phyloP scores from a whole-genome alignment of 345 rosid species.

The Orychophragmus violaceus region DNA sequence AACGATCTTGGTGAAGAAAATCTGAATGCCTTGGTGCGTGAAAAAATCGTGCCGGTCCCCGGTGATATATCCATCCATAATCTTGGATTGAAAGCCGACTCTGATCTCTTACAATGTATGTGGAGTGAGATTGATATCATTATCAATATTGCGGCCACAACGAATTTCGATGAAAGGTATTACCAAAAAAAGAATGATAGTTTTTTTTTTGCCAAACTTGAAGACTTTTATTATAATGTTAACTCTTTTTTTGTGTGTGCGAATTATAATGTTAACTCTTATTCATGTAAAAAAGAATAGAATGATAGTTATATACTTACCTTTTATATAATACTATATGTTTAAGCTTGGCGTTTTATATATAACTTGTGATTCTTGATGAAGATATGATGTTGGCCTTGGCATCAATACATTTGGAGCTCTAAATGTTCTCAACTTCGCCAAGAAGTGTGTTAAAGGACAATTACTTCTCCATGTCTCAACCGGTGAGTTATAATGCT shows the following conservation, averaged over 20 bases:
- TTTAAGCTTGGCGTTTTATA: too few species aligned
- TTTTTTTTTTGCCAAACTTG: too few species aligned
- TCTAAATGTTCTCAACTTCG: slow-evolving; percentile 30
- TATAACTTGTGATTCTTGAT: not conserved
- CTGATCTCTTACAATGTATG: slow-evolving; percentile 37
- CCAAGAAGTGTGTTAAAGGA: slow-evolving; percentile 26
- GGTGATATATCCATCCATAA: slow-evolving; percentile 53
- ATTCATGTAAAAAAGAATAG: too few species aligned
- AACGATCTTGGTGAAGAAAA: slow-evolving; percentile 39
- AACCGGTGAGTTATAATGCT: slow-evolving; percentile 25
- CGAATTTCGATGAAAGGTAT: slow-evolving; percentile 79
- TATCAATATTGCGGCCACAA: slow-evolving; percentile 68
- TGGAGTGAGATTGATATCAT: slow-evolving; percentile 45
- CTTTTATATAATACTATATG: not conserved
- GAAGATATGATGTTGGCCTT: slow-evolving; percentile 31
- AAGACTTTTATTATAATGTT: too few species aligned
- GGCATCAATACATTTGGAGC: slow-evolving; percentile 33
- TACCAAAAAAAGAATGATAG: not conserved
- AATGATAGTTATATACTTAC: not conserved
- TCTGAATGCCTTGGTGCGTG: slow-evolving; percentile 36
- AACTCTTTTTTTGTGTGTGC: too few species aligned
- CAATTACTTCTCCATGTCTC: slow-evolving; percentile 37
- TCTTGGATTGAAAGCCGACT: slow-evolving; percentile 49
- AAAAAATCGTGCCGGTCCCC: slow-evolving; percentile 45
- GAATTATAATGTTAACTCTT: too few species aligned